phyloP scores from a whole-genome alignment of 768 basidiomycete genomes.

The Collybia mongolica region DNA sequence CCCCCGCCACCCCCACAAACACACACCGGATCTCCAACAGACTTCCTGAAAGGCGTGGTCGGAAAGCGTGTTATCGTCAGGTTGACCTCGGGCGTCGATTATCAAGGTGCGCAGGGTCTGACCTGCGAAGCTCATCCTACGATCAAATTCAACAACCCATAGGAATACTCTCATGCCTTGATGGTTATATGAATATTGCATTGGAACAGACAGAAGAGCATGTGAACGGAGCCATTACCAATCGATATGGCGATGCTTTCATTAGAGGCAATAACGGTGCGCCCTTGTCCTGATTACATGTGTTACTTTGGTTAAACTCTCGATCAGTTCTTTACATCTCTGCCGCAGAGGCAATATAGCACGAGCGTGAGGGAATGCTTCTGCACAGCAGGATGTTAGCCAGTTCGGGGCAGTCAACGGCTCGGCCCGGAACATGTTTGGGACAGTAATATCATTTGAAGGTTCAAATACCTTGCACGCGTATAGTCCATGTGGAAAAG shows the following conservation, averaged over 20 bases:
- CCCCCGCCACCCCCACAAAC: slow-evolving; percentile 48
- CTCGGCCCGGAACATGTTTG: no score
- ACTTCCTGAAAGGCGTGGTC: slow-evolving; percentile 93
- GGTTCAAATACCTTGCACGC: no score
- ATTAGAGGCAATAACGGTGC: slow-evolving; percentile 91
- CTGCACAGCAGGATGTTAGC: no score
- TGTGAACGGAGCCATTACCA: slow-evolving; percentile 83
- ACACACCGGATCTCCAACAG: slow-evolving; percentile 80
- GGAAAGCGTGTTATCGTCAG: slow-evolving; percentile 95
- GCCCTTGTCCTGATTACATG: slow-evolving; percentile 5
- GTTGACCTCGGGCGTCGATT: slow-evolving; percentile 90
- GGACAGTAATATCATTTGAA: no score
- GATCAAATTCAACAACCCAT: background rate
- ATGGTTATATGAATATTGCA: slow-evolving; percentile 99
- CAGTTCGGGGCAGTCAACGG: no score
- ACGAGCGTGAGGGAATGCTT: no score
- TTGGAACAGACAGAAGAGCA: slow-evolving; percentile 97
- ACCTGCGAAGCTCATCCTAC: background rate
- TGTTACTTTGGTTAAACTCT: slow-evolving; percentile 2
- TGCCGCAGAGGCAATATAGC: slow-evolving; percentile 56
- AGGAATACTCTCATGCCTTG: slow-evolving; percentile 94
- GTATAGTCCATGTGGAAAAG: no score
- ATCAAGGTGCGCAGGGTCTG: slow-evolving; percentile 61
- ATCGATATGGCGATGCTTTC: slow-evolving; percentile 93
- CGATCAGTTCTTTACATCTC: slow-evolving; percentile 74